phyloP scores from a whole-genome alignment of 2,329 filamentous ascomycete genomes.

The Pseudonectria foliicola region DNA sequence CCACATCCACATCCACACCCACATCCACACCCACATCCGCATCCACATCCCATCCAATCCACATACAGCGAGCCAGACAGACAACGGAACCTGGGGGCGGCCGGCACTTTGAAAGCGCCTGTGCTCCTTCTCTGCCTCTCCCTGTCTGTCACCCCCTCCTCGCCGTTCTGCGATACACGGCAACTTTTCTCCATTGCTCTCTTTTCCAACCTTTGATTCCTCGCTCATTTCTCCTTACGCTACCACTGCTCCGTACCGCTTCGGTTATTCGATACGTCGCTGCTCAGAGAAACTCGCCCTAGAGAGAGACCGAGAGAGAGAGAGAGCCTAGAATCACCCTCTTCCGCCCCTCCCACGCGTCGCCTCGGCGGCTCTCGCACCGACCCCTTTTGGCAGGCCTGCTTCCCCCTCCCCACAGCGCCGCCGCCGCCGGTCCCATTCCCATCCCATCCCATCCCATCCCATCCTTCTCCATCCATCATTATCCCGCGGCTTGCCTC shows the following conservation, averaged over 20 bases:
- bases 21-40: constrained; percentile 10
- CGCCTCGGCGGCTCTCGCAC: constrained; percentile 23
- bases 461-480: constrained; percentile 22
- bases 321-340: constrained; percentile 1
- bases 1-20: not conserved
- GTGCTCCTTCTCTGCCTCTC: constrained; percentile 10
- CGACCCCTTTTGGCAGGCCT: constrained; percentile 24
- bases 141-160: constrained; percentile 4
- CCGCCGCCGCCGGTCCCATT: constrained; percentile 5
- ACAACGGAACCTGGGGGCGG: constrained; percentile 8
- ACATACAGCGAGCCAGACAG: constrained; percentile 5
- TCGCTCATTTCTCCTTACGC: too few relatives aligned
- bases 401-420: constrained; percentile 14
- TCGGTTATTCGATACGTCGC: constrained; percentile 9
- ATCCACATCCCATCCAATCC: constrained; percentile 3
- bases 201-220: constrained; percentile 4
- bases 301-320: too few relatives aligned
- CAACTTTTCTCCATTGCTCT: constrained; percentile 14
- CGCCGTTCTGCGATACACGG: not conserved
- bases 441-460: constrained; percentile 5
- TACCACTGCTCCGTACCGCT: too few relatives aligned
- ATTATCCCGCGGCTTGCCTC: constrained; percentile 21
- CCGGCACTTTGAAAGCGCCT: not conserved
- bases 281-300: constrained; percentile 8
- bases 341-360: constrained; percentile 13